Conservation (phyloP, 1,284 basidiomycete genomes). For the Fomitopsis pinicola region DNA sequence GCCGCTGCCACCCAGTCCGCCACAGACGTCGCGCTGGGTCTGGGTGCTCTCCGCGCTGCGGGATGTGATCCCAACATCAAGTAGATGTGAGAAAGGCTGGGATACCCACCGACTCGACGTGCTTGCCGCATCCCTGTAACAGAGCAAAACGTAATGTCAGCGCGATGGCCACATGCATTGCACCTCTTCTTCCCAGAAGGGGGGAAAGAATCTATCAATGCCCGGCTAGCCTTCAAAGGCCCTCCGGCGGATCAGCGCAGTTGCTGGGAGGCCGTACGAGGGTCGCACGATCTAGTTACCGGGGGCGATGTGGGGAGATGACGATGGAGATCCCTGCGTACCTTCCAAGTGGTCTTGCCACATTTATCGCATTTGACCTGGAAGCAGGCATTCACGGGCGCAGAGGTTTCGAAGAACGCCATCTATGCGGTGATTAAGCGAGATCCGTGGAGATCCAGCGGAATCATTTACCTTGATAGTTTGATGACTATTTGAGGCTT, state of each 20-base stretch:
- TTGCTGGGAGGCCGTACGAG: constrained; percentile 6
- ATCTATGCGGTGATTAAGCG: constrained; percentile 7
- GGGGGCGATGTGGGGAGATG: background rate
- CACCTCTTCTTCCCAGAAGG: constrained; percentile 3
- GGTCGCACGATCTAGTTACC: constrained; percentile 8
- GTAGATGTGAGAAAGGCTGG: constrained; percentile 10
- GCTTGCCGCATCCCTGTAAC: constrained; percentile 62
- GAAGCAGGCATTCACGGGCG: constrained; percentile 52
- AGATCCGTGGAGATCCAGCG: background rate
- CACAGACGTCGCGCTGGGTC: background rate
- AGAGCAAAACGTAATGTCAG: constrained; percentile 17
- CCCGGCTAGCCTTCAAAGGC: background rate
- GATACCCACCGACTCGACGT: constrained; percentile 56
- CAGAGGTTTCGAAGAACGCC: constrained; percentile 21
- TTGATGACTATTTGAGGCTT: background rate
- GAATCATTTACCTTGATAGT: background rate
- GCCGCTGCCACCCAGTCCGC: background rate
- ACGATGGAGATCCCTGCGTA: constrained; percentile 27
- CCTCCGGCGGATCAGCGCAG: constrained; percentile 3
- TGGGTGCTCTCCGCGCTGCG: background rate
- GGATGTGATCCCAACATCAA: constrained; percentile 4
- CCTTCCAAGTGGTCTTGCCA: constrained; percentile 73
- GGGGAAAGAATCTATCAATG: background rate
- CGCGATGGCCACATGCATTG: constrained; percentile 2
- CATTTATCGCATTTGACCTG: constrained; percentile 57